Base-by-base conservation (phyloP, 1,284 basidiomycete species). In the Apiotrichum laibachii region DNA sequence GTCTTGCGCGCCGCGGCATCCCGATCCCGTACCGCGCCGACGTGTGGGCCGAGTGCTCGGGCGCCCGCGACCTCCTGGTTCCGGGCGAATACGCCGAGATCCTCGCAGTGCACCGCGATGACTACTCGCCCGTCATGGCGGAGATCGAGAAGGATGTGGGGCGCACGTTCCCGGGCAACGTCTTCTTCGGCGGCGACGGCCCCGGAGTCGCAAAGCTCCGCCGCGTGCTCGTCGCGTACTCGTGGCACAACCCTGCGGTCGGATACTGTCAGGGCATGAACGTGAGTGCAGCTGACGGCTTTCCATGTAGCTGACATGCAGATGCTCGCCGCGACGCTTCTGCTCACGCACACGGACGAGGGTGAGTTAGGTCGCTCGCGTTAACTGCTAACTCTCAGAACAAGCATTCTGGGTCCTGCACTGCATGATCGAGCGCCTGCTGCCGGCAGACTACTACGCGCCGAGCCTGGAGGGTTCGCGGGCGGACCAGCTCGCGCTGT, bases 351-450 rank as follows among this genome's bases (percentile, higher is more conserved):
- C 54, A 68, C 93, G 0, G 88, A 95, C 66, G 91, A 93, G 2
- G 73, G 72, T 67, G 57, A 61, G 64, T 57, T 52, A 3, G 11
- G 1, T 5, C 1, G 12, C 10, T 40, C 22, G 10, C 33, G 1
- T n/a, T 18, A 59, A 19, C 47, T 53, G 12, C n/a, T 11, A 31
- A 16, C 12, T 55, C 60, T 12, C 95, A 78, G 93, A 98, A 80
- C 92, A 96, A 62, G 95, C 95, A 0, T 99, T 97, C 73, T 99
- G 94, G 95, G 89, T 90, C 19, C 86, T 98, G 12, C 82, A 87
- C 1, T 91, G 91, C 31, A 88, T 98, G 59, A 86, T 96, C 55
- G 92, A 96, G 74, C 85, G 86, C 10, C 84, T 92, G 50, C 81
- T 93, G 0, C 91, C 91, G 0, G 82, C 86, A 51, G 86, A 90